Conservation (phyloP, 176 grass and related monocot genomes). For the Oryza glaberrima region DNA sequence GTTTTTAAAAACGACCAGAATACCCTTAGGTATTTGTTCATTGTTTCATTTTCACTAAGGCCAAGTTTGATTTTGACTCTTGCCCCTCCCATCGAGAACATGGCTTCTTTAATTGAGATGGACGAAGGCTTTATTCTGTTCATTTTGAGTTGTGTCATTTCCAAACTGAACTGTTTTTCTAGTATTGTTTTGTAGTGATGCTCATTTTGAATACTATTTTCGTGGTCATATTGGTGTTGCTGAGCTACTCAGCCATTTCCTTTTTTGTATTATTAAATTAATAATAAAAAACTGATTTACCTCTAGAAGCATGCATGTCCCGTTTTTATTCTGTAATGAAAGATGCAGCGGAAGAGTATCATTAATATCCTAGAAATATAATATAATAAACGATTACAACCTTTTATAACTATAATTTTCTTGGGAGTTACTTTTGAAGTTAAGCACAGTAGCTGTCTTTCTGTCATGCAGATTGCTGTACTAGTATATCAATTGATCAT, state of each 20-base stretch:
- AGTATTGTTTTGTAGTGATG: neutral
- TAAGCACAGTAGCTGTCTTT: slow-evolving; percentile 20
- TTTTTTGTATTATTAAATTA: neutral
- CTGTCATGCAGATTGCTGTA: slow-evolving; percentile 6
- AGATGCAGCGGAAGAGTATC: neutral
- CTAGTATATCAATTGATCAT: slow-evolving; percentile 11
- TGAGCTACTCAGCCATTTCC: slow-evolving; percentile 1
- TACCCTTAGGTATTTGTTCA: neutral
- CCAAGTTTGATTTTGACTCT: neutral
- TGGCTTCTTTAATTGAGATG: neutral
- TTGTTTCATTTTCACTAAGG: neutral
- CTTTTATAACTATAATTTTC: neutral
- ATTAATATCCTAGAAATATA: neutral
- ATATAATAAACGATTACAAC: neutral
- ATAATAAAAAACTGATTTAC: neutral
- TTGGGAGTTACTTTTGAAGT: neutral
- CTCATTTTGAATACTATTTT: slow-evolving; percentile 1
- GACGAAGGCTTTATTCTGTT: neutral
- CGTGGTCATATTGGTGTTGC: neutral
- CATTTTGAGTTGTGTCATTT: slow-evolving; percentile 10
- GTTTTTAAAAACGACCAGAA: neutral
- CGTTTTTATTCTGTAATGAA: neutral
- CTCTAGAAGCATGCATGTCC: neutral
- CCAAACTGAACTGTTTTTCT: neutral
- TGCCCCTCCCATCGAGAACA: neutral